A percentile compares a stretch with the other conserved stretches of the same genome.
phyloP scores from a whole-genome alignment of 1,139 yeast genomes.

The Ogataea hybrid region DNA sequence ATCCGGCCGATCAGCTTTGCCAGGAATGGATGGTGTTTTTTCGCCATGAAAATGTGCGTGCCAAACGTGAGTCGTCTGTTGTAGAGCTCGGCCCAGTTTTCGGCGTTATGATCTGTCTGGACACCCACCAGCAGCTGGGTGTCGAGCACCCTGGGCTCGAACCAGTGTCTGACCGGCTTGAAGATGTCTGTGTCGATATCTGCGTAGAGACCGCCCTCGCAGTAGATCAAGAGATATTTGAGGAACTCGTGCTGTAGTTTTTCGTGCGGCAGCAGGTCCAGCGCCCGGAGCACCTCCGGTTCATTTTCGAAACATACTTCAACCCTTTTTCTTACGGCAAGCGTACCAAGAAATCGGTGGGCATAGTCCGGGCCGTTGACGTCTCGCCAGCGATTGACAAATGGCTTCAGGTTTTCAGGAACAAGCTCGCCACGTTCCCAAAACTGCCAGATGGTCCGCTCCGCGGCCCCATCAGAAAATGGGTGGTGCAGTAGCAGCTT shows the following conservation, averaged over 20 bases:
- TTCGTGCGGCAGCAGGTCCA: constrained; percentile 42
- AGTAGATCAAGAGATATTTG: constrained; percentile 57
- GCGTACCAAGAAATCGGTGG: constrained; percentile 46
- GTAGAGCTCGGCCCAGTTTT: constrained; percentile 17
- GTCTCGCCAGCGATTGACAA: constrained; percentile 30
- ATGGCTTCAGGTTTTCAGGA: constrained; percentile 28
- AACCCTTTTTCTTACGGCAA: constrained; percentile 50
- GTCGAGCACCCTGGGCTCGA: constrained; percentile 9
- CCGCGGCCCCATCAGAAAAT: background rate
- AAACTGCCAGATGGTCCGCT: constrained; percentile 74
- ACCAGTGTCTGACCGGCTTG: constrained; percentile 45
- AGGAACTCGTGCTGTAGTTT: constrained; percentile 57
- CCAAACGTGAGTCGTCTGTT: constrained; percentile 20
- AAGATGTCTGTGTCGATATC: constrained; percentile 59
- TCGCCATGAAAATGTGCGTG: constrained; percentile 17
- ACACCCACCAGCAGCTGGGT: constrained; percentile 18
- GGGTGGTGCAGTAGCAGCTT: background rate
- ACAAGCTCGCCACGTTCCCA: constrained; percentile 54
- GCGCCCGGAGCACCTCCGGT: constrained; percentile 58
- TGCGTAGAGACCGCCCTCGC: constrained; percentile 69
- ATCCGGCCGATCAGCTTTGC: constrained; percentile 22
- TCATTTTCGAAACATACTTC: constrained; percentile 46
- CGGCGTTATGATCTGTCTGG: constrained; percentile 19
- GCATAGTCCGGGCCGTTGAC: constrained; percentile 53
- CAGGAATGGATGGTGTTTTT: constrained; percentile 22